Evolutionary conservation across 140 eudicot genomes (phyloP).

Genomic region (Cichorium intybus): DNA sequence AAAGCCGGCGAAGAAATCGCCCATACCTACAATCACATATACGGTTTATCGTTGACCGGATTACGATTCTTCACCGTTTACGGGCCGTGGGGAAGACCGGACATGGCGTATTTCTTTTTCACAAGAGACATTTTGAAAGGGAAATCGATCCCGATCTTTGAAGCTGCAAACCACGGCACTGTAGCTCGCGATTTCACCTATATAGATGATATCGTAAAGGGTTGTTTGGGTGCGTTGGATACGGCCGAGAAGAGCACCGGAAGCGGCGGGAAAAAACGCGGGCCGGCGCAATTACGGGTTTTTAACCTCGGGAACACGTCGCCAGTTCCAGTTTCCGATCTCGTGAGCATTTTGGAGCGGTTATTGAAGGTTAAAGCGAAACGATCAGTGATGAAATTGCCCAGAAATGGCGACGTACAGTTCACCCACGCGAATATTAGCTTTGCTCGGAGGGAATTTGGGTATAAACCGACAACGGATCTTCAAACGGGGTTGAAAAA

Average conservation of each 20-base stretch:
- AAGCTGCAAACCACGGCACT: conserved; percentile 78
- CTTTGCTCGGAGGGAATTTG: conserved; percentile 80
- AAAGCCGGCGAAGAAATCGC: conserved; percentile 98
- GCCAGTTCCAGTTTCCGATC: conserved; percentile 89
- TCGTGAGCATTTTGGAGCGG: conserved; percentile 78
- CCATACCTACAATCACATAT: conserved; percentile 88
- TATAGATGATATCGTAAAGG: conserved; percentile 93
- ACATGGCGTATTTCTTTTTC: conserved; percentile 93
- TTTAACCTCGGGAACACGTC: conserved; percentile 92
- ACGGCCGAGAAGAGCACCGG: conserved; percentile 97
- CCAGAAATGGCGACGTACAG: conserved; percentile 88
- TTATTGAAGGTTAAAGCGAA: conserved; percentile 87
- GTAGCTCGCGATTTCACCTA: conserved; percentile 94
- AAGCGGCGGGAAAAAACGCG: conserved; percentile 89
- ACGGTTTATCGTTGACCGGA: conserved; percentile 84
- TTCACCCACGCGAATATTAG: conserved; percentile 91
- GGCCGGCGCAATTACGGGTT: conserved; percentile 78
- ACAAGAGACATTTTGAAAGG: conserved; percentile 76
- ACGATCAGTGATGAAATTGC: conserved; percentile 66
- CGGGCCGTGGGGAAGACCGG: conserved; percentile 99
- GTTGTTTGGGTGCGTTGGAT: conserved; percentile 88
- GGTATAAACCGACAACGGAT: conserved; percentile 85
- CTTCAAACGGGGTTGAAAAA: conserved; percentile 92
- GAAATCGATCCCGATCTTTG: conserved; percentile 71
- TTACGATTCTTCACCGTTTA: conserved; percentile 87